These are phyloP conservation scores for Boletus speciosus DNA, from an alignment of 768 basidiomycete species.

Conservation along the genomic window DNA sequence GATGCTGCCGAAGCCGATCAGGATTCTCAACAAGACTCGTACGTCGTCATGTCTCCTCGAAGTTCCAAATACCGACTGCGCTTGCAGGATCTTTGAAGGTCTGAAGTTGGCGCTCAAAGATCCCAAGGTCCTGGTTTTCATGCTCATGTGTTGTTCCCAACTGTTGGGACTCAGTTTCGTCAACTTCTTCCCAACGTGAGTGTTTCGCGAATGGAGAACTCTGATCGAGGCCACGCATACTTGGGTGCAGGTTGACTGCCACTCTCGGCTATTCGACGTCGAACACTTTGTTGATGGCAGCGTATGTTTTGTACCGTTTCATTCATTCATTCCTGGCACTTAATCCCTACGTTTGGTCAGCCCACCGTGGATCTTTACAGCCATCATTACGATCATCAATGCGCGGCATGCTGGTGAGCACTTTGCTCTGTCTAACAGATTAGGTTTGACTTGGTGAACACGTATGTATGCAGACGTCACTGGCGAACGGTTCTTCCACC, in stretches of 20 bases:
- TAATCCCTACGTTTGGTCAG: constrained; percentile 28
- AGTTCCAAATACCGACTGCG: background rate
- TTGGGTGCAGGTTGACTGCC: constrained; percentile 43
- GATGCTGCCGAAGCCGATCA: constrained; percentile 66
- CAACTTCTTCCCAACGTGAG: constrained; percentile 56
- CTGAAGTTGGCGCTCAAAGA: constrained; percentile 55
- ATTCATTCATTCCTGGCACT: background rate
- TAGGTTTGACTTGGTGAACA: background rate
- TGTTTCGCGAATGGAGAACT: background rate
- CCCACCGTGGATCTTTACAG: constrained; percentile 58
- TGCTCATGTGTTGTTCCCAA: constrained; percentile 50
- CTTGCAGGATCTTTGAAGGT: constrained; percentile 17
- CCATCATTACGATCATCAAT: constrained; percentile 48
- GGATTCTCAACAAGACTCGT: constrained; percentile 59
- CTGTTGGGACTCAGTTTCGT: constrained; percentile 58
- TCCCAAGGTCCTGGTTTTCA: constrained; percentile 50
- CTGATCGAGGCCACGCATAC: background rate
- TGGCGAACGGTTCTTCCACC: constrained; percentile 65
- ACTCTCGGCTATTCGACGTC: constrained; percentile 64
- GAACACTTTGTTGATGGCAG: constrained; percentile 53
- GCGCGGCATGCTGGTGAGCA: constrained; percentile 52
- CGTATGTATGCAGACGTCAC: constrained; percentile 40
- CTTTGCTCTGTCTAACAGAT: background rate
- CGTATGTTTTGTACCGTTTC: constrained; percentile 37
- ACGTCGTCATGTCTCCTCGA: constrained; percentile 19